Evolutionary conservation across 2,329 filamentous ascomycete genomes (phyloP), one percentile per base, ranked within the genome.

Genomic region (Ophiostoma sp.): DNA sequence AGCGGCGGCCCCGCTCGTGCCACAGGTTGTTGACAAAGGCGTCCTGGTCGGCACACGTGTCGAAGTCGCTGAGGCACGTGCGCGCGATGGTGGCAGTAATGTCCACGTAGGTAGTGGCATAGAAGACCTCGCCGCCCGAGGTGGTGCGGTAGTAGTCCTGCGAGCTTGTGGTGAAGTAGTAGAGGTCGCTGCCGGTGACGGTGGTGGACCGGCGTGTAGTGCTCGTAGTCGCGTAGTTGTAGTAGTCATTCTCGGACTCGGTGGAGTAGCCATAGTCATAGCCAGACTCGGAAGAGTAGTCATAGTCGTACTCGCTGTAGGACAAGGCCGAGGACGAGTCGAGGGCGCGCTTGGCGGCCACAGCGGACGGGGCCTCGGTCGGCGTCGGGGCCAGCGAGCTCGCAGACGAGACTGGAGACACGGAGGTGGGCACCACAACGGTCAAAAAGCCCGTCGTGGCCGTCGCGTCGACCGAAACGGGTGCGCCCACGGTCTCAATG

Each of bases 41-140:
- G 66, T 73, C 72, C 69, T 72, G 71, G 16, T 68, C 40, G 36
- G 69, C 68, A 67, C 72, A 72, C 44, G 64, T 66, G 42, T 9
- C 16, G 62, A 68, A 72, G 4, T 40, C 5, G 58, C 41, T 5
- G 16, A 44, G 4, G 67, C 70, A 71, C 14, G 47, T 9, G 63
- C 71, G 69, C 38, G 42, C 12, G 12, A 68, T 18, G 14, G 38
- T 55, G 14, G 45, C 40, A 6, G 44, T 27, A 18, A 44, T 11
- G 27, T 38, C 8, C 7, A 68, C 14, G 3, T 38, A 52, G 42
- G 45, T 52, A 0, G 44, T 49, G 38, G 45, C 18, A 5, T 36
- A 52, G n/a, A 16, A 27, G 18, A 44, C 3, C 6, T 16, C 16
- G 41, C 62, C 62, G 40, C 4, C 40, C 7, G 62, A 64, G 38